Conservation (phyloP, 2,329 filamentous ascomycete genomes). For the Sodiomyces alkalinus region DNA sequence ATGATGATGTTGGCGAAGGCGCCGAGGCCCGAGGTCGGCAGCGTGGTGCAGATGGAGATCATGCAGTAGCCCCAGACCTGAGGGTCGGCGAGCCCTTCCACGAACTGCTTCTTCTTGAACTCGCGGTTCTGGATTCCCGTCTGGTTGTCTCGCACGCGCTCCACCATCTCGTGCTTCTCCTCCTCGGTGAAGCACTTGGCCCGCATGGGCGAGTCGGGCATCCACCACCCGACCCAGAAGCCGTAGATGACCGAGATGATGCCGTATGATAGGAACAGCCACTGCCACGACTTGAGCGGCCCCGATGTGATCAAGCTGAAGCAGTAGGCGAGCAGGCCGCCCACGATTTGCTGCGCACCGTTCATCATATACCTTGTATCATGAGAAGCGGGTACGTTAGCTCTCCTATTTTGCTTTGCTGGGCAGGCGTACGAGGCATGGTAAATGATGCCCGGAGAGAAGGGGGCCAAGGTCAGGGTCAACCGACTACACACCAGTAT, state of each 20-base stretch:
- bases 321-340: conserved; percentile 54
- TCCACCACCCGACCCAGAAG: conserved; percentile 45
- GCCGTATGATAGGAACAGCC: conserved; percentile 54
- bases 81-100: conserved; percentile 44
- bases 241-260: conserved; percentile 47
- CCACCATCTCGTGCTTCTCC: conserved; percentile 48
- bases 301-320: conserved; percentile 35
- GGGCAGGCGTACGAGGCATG: background rate
- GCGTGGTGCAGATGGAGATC: conserved; percentile 55
- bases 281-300: conserved; percentile 49
- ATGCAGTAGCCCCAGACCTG: conserved; percentile 50
- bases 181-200: conserved; percentile 53
- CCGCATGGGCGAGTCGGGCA: conserved; percentile 57
- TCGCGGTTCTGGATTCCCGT: conserved; percentile 42
- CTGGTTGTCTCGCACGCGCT: conserved; percentile 44
- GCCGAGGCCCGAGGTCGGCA: conserved; percentile 59
- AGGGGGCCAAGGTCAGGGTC: no score
- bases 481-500: conserved; percentile 50
- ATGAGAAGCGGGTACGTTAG: no score
- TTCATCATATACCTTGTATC: conserved; percentile 72
- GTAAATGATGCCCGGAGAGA: background rate
- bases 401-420: no score
- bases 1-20: conserved; percentile 65
- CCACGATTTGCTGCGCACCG: conserved; percentile 56
- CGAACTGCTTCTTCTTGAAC: conserved; percentile 30